These are phyloP conservation scores for Globisporangium emineosum DNA, from an alignment of 352 stramenopile species.

Conservation along the genomic window DNA sequence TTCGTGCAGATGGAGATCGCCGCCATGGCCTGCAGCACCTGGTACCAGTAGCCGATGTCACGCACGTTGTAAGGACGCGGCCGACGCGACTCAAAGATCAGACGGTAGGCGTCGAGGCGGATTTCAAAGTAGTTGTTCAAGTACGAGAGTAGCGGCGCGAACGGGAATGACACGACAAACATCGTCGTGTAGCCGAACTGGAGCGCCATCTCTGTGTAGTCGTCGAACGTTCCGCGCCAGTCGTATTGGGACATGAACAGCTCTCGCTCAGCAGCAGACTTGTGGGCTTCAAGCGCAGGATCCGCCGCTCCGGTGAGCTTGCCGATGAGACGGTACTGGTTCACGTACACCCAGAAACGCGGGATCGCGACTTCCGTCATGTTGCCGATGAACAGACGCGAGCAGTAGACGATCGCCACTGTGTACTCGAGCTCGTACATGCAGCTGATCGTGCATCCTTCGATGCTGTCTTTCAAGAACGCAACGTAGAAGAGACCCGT, in stretches of 20 bases:
- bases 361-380: constrained; percentile 75
- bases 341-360: constrained; percentile 71
- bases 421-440: constrained; percentile 89
- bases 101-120: constrained; percentile 84
- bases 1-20: constrained; percentile 93
- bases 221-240: constrained; percentile 86
- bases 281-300: constrained; percentile 13
- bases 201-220: constrained; percentile 93
- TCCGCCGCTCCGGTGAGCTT: constrained; percentile 38
- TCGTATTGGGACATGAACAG: constrained; percentile 82
- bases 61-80: constrained; percentile 77
- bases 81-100: constrained; percentile 78
- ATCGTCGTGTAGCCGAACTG: constrained; percentile 88
- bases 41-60: constrained; percentile 92
- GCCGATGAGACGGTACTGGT: constrained; percentile 59
- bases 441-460: constrained; percentile 71
- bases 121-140: constrained; percentile 94
- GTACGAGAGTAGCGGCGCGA: constrained; percentile 90
- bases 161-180: constrained; percentile 92
- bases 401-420: constrained; percentile 91
- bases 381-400: constrained; percentile 80
- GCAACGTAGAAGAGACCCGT: constrained; percentile 93
- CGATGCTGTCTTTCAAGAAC: constrained; percentile 86
- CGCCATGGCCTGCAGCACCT: constrained; percentile 86
- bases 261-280: constrained; percentile 62